Evolutionary conservation across 1,284 basidiomycete genomes (phyloP).

Genomic region (Cutaneotrichosporon mucoides): DNA sequence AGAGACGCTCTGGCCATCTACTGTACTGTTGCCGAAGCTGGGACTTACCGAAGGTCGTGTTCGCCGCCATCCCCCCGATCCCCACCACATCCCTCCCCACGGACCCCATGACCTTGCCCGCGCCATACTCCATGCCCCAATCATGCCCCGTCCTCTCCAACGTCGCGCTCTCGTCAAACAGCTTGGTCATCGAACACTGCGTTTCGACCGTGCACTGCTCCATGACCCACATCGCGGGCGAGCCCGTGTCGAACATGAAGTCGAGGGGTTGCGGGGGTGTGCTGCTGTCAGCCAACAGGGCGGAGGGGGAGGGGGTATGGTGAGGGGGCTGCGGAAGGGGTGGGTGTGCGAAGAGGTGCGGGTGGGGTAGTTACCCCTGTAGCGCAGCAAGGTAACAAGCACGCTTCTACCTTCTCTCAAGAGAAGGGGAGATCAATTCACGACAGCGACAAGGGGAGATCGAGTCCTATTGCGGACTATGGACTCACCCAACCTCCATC

Average conservation of each 20-base stretch:
- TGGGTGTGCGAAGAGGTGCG: too few species aligned
- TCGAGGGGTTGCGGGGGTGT: not conserved
- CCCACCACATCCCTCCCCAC: not conserved
- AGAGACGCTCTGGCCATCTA: too few species aligned
- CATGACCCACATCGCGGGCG: conserved; percentile 5
- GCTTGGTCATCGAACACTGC: not conserved
- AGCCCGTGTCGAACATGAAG: conserved; percentile 8
- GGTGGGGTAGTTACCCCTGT: too few species aligned
- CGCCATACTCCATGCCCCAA: not conserved
- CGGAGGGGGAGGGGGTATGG: too few species aligned
- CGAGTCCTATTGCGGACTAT: too few species aligned
- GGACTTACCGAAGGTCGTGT: not conserved
- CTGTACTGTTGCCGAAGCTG: too few species aligned
- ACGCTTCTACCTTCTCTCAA: too few species aligned
- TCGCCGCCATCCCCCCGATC: not conserved
- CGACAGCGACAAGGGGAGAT: not conserved
- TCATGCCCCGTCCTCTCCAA: not conserved
- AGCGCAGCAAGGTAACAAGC: too few species aligned
- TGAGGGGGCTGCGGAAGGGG: too few species aligned
- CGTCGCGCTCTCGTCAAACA: not conserved
- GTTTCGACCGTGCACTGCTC: not conserved
- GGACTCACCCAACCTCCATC: not conserved
- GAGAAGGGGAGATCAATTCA: too few species aligned
- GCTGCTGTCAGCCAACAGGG: not conserved
- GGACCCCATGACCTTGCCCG: not conserved